Evolutionary conservation across 2,329 filamentous ascomycete species (phyloP).

Genomic region (Ceratocystis alfenasii): DNA sequence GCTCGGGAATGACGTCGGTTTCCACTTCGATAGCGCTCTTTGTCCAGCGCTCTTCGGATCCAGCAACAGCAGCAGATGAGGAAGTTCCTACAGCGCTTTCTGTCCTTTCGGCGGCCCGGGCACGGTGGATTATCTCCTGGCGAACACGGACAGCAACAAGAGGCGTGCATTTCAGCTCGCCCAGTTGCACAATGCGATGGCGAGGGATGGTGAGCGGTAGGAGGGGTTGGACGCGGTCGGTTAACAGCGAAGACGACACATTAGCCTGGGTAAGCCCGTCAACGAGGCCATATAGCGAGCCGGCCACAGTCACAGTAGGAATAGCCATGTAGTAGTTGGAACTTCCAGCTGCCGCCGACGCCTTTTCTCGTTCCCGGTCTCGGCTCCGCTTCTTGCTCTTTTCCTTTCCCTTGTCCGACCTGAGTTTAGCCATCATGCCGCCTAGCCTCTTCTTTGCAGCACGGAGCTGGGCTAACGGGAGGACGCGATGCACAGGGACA

Average conservation of each 20-base stretch:
- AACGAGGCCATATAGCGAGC: slow-evolving; percentile 33
- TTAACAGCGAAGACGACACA: slow-evolving; percentile 29
- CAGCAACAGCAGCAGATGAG: neutral
- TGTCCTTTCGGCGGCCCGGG: neutral
- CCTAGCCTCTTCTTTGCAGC: slow-evolving; percentile 21
- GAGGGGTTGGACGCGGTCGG: slow-evolving; percentile 33
- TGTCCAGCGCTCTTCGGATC: slow-evolving; percentile 20
- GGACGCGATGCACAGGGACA: slow-evolving; percentile 28
- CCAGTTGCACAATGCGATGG: slow-evolving; percentile 31
- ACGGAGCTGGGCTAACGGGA: slow-evolving; percentile 26
- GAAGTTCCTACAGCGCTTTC: neutral
- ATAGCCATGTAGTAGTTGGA: slow-evolving; percentile 22
- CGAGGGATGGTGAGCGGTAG: slow-evolving; percentile 30
- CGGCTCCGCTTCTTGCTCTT: slow-evolving; percentile 19
- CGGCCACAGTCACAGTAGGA: slow-evolving; percentile 32
- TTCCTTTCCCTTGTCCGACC: slow-evolving; percentile 16
- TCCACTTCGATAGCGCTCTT: slow-evolving; percentile 30
- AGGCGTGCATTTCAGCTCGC: slow-evolving; percentile 32
- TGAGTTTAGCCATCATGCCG: slow-evolving; percentile 1
- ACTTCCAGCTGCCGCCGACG: neutral
- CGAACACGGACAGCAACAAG: slow-evolving; percentile 31
- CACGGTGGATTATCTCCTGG: slow-evolving; percentile 30
- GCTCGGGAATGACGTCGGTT: slow-evolving; percentile 32
- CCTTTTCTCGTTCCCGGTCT: slow-evolving; percentile 16
- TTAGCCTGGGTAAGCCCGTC: slow-evolving; percentile 26